Conservation (phyloP, 345 rosid species). For the Eucalyptus polyanthemos region DNA sequence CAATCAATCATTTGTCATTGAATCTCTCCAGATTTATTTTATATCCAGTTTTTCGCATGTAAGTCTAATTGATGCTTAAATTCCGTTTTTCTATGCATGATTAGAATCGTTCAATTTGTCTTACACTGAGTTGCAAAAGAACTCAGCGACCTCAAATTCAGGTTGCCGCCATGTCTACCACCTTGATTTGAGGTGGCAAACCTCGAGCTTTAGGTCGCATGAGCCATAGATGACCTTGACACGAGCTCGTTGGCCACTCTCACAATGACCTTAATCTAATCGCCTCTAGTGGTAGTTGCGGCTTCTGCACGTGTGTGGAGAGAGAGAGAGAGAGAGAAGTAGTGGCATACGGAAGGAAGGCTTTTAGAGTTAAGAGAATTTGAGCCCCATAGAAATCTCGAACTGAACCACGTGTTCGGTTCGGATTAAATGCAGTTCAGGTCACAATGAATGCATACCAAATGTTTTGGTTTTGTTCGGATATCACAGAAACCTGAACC, state of each 20-base stretch:
- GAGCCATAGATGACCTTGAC: neutral
- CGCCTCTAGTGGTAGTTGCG: neutral
- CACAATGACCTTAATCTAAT: neutral
- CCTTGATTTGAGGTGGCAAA: neutral
- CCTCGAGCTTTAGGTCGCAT: neutral
- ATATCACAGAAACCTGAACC: neutral
- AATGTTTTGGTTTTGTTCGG: too few species aligned
- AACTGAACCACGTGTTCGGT: accelerated
- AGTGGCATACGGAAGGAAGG: neutral
- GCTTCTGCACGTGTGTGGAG: neutral
- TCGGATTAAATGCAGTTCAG: neutral
- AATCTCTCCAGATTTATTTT: too few species aligned
- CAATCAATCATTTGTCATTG: too few species aligned
- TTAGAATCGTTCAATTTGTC: too few species aligned
- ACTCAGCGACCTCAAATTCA: neutral
- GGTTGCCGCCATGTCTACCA: neutral
- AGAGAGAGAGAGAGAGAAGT: neutral
- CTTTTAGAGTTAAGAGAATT: neutral
- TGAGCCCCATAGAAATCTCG: neutral
- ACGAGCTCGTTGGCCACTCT: neutral
- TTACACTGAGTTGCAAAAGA: neutral
- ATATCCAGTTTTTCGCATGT: too few species aligned
- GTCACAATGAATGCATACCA: neutral
- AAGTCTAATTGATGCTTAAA: too few species aligned
- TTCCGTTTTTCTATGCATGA: too few species aligned